Base-by-base conservation (phyloP, 1,284 basidiomycete genomes). In the Takashimella koratensis region DNA sequence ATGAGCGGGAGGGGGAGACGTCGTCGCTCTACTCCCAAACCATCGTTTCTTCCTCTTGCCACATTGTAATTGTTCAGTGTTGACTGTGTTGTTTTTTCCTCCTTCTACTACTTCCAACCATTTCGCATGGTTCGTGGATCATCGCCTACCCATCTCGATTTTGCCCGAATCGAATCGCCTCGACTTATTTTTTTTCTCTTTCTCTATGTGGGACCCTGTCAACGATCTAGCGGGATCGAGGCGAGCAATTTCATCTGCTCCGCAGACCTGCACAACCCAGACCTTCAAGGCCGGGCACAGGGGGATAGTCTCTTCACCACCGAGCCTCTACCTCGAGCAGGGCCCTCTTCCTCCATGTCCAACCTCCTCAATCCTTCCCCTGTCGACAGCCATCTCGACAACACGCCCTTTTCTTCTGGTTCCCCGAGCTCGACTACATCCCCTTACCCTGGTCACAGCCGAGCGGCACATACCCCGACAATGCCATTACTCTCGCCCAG, bases 171-270 rank as follows among this genome's bases (percentile, higher is more conserved):
- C n/a, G n/a, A n/a, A n/a, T n/a, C n/a, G n/a, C n/a, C n/a, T n/a
- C n/a, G n/a, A n/a, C n/a, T n/a, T n/a, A n/a, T n/a, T n/a, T n/a
- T n/a, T n/a, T n/a, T n/a, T n/a, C n/a, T n/a, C n/a, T n/a, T n/a
- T n/a, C n/a, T n/a, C n/a, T n/a, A n/a, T n/a, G n/a, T n/a, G n/a
- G n/a, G n/a, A n/a, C n/a, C n/a, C n/a, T n/a, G n/a, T n/a, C n/a
- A n/a, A n/a, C n/a, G n/a, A n/a, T 20, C 26, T 44, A 70, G 66
- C 3, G 51, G 52, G 4, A 52, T 66, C 20, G 64, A 70, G 12
- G 52, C 65, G 2, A 52, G 60, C 5, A 45, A 56, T 20, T 54
- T 69, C 1, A 54, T 69, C 1, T 69, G 67, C 48, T 56, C 59
- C 4, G 65, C 60, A 2, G 62, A 64, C 12, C 43, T 69, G 1